Evolutionary conservation across 1,139 yeast genomes (phyloP), one percentile per base, ranked within the genome.

Genomic region (Taphrina populina): DNA sequence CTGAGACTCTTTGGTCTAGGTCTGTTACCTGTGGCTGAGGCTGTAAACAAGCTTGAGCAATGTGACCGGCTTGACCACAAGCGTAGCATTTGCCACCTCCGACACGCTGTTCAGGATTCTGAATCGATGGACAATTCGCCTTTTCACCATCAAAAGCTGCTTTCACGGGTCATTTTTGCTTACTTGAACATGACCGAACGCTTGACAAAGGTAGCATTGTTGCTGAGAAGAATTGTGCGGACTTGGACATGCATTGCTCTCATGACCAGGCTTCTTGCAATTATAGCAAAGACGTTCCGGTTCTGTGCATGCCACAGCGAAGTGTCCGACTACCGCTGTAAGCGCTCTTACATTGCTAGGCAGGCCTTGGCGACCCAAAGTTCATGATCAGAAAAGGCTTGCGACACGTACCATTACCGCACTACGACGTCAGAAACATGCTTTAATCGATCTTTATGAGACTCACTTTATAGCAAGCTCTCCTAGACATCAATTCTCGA

Each of bases 281-380:
- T 88, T 88, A 83, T 87, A 88, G 74, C 96, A 88, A 69, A 88
- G 77, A 74, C 92, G 83, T 71, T 82, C 87, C 60, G 82, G 78
- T 71, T 85, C 87, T 64, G 81, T 80, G 73, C 96, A 88, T 69
- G 79, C 82, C 69, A 84, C 95, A 62, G 95, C 95, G 68, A 86
- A 78, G 76, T 88, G 95, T 65, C 95, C 95, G 64, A 84, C 53
- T 47, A 10, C 19, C 17, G 51, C 39, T n/a, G 3, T 15, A 11
- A 7, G 24, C 10, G 34, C 15, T 11, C 17, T 7, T 10, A 7
- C 8, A 8, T 33, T 33, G 37, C 15, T 8, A 33, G 8, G n/a
- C 37, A 33, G 8, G 7, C 24, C 36, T 10, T 10, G 15, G 36
- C 23, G 15, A 26, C 23, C 13, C 10, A 26, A 13, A 10, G n/a